Evolutionary conservation across 2,329 filamentous ascomycete species (phyloP).

Genomic region (Cylindrodendrum hubeiense): DNA sequence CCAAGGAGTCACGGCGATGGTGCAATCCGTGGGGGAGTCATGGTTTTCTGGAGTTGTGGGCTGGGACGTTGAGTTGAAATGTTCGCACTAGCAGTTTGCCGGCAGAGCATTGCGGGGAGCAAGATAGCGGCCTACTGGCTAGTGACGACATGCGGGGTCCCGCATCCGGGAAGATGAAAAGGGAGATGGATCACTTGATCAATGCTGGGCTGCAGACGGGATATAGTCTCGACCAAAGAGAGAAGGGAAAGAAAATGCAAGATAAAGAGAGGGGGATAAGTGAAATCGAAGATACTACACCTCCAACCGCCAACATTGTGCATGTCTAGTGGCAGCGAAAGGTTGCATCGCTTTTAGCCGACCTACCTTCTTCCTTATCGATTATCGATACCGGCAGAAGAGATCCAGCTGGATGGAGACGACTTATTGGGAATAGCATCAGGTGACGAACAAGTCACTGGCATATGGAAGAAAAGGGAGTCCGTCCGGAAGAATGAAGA

Average conservation of each 20-base stretch:
- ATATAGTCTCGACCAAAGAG: not conserved
- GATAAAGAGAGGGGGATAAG: not conserved
- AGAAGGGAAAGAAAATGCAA: not conserved
- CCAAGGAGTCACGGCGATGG: conserved; percentile 36
- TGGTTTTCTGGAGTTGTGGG: conserved; percentile 42
- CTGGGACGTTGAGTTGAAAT: conserved; percentile 22
- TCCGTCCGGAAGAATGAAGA: not conserved
- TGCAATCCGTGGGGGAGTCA: conserved; percentile 41
- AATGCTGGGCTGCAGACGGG: not conserved
- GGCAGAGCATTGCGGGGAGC: conserved; percentile 3
- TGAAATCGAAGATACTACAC: not conserved
- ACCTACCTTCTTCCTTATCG: not conserved
- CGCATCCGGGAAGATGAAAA: conserved; percentile 15
- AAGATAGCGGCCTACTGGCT: conserved; percentile 31
- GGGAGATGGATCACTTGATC: conserved; percentile 21
- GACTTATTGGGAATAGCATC: not conserved
- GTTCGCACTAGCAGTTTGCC: conserved; percentile 34
- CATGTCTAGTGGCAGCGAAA: not conserved
- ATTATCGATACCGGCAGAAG: too few relatives aligned
- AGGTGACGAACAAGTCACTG: not conserved
- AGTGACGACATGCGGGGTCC: conserved; percentile 36
- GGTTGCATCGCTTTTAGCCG: not conserved
- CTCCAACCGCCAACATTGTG: not conserved
- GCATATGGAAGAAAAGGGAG: not conserved
- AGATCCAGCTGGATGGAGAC: not conserved